Percentiles rank a stretch among this genome's conserved stretches.
phyloP scores from a whole-genome alignment of 164 flowering plant species.

The Echeveria elegans region DNA sequence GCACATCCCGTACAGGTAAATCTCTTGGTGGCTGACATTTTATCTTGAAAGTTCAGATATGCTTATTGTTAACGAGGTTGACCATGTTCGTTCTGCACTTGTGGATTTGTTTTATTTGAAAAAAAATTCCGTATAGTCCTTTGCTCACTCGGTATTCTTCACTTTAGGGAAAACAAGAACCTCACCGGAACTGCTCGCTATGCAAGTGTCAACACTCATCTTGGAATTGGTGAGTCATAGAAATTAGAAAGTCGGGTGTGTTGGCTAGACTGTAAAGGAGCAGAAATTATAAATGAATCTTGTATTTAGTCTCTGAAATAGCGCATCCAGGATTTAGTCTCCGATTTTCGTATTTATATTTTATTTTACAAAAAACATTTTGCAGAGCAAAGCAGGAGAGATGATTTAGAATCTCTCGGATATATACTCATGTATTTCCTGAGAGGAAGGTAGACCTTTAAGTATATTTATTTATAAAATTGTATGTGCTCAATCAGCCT shows the following conservation, averaged over 20 bases:
- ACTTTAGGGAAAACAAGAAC: conserved; percentile 60
- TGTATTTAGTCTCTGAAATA: no score
- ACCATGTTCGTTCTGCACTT: no score
- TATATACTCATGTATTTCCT: conserved; percentile 67
- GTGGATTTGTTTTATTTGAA: background rate
- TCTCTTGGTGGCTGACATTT: background rate
- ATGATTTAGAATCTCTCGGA: conserved; percentile 73
- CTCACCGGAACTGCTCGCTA: conserved; percentile 76
- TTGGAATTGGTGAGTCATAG: conserved; percentile 50
- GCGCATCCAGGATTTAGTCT: no score
- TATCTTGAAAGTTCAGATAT: background rate
- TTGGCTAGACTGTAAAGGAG: no score
- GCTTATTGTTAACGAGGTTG: background rate
- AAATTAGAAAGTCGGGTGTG: no score
- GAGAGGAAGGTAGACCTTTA: conserved; percentile 51
- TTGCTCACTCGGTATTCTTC: conserved; percentile 7
- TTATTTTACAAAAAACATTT: no score
- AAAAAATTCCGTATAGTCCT: background rate
- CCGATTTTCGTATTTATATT: no score
- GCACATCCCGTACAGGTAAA: conserved; percentile 66
- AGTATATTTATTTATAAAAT: no score
- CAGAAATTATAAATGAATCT: no score
- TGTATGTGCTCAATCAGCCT: background rate
- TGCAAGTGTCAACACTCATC: conserved; percentile 69
- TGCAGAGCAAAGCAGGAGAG: conserved; percentile 73